Base-by-base conservation (phyloP, 352 stramenopile species). In the Pythium chondricola region DNA sequence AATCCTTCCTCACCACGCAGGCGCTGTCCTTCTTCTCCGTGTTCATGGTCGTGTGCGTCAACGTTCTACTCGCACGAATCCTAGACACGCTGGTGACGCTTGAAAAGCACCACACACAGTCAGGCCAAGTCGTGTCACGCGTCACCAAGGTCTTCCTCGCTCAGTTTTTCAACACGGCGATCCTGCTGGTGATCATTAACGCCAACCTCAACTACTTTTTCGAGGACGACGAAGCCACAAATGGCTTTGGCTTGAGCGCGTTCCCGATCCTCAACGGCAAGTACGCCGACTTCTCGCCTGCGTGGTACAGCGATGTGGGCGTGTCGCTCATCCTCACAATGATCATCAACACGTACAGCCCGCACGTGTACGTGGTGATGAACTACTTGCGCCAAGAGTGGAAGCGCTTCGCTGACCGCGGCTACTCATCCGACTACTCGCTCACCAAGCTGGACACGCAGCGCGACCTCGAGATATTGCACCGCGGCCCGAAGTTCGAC, bases 311-410 rank as follows among this genome's bases (percentile, higher is more conserved):
- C 30, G 81, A 93, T 45, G 76, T 90, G 4, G 81, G 81, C 10
- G 71, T 89, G 8, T 62, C 78, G 29, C 72, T 93, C 48, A 87
- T 90, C 62, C 72, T 93, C 39, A 89, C 81, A 25, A 88, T 88
- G 74, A 70, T 93, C 46, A 63, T 89, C 51, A 93, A 93, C 52
- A 80, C 72, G 17, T 71, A 88, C 42, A 85, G 69, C 48, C 77
- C 70, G 1, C 81, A 93, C 47, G 48, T 74, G 4, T 84, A 73
- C 52, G 64, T 81, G 14, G 42, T 93, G 13, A 50, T 77, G 29
- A 67, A 70, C 36, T 93, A 83, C 53, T 9, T 84, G 2, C 26
- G 58, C 14, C 56, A 84, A 25, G 70, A 86, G 39, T 52, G 62
- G 16, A 58, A 70, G 17, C 76, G 78, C 9, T 85, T 71, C 24